Base-by-base conservation (phyloP, 176 grass and related monocot genomes). In the Metroxylon sagu region DNA sequence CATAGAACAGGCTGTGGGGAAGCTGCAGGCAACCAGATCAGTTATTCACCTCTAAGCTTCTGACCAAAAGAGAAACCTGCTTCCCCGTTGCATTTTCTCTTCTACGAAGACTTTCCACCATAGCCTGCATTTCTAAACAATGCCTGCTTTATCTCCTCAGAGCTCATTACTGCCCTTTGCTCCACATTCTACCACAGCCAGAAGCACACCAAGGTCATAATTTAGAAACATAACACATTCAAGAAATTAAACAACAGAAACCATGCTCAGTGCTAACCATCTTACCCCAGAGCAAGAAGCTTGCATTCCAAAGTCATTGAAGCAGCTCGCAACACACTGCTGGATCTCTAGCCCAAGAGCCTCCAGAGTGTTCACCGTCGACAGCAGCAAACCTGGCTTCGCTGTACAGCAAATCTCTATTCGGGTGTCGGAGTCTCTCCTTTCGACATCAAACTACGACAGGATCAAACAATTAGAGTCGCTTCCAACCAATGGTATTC, bases 231-330 rank as follows among this genome's bases (percentile, higher is more conserved):
- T 12, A 29, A 43, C 2, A 43, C 7, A 43, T 43, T 43, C 35
- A 43, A 12, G 10, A 3, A 43, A 43, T 43, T 12, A 12, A 43
- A 43, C 35, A 18, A 48, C 17, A 43, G 35, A 3, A 3, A 6
- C 18, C 28, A 65, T 6, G 66, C 31, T 35, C 6, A 35, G 19
- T 51, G 1, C 18, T 12, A 15, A 21, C 29, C 35, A 43, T 43
- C 35, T 63, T 76, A 95, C 92, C 81, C 88, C 92, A 14, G 92
- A 91, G 78, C 92, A 97, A 64, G 84, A 88, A 14, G 92, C 92
- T 69, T 91, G 92, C 92, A 97, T 88, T 61, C 80, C 87, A 54
- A 91, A 97, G 76, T 97, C 92, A 78, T 79, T 97, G 81, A 97
- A 97, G 78, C 92, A 97, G 71, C 92, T 97, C 57, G 88, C 69